A percentile compares a stretch with the other conserved stretches of the same genome.
phyloP scores from a whole-genome alignment of 1,139 yeast species.

The Hemisphaericaspora subhashii region DNA sequence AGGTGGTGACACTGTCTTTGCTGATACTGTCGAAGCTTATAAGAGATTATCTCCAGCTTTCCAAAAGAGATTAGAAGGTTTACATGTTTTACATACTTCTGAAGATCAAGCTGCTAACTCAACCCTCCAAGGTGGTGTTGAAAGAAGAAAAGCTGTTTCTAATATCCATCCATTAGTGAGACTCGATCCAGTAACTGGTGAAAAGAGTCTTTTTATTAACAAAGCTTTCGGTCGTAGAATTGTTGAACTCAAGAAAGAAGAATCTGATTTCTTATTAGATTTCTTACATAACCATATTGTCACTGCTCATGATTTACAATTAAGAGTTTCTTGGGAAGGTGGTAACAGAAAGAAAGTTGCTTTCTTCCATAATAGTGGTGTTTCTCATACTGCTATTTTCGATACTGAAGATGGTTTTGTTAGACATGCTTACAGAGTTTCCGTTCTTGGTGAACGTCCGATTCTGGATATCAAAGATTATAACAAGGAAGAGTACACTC shows the following conservation, averaged over 20 bases:
- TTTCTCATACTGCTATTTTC: slow-evolving; percentile 42
- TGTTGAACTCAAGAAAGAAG: slow-evolving; percentile 57
- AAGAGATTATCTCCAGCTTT: slow-evolving; percentile 30
- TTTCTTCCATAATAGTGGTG: slow-evolving; percentile 50
- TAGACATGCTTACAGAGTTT: slow-evolving; percentile 46
- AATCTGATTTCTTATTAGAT: slow-evolving; percentile 49
- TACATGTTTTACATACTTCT: slow-evolving; percentile 61
- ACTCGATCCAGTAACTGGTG: slow-evolving; percentile 56
- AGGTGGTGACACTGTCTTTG: slow-evolving; percentile 37
- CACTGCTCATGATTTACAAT: slow-evolving; percentile 51
- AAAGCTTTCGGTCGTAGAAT: slow-evolving; percentile 55
- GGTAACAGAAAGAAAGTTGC: slow-evolving; percentile 48
- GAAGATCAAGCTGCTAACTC: slow-evolving; percentile 61
- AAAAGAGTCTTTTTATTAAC: slow-evolving; percentile 53
- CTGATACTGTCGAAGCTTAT: slow-evolving; percentile 34
- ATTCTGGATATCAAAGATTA: slow-evolving; percentile 35
- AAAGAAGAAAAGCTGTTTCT: slow-evolving; percentile 44
- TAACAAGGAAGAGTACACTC: slow-evolving; percentile 34
- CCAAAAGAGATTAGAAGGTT: slow-evolving; percentile 27
- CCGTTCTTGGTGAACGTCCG: slow-evolving; percentile 52
- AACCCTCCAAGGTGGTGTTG: slow-evolving; percentile 38
- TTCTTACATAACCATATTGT: slow-evolving; percentile 52
- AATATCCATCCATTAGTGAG: slow-evolving; percentile 57
- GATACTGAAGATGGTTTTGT: slow-evolving; percentile 36
- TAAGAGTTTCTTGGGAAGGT: slow-evolving; percentile 56